Evolutionary conservation across 345 rosid species (phyloP).

Genomic region (Citrus mangshanensis): DNA sequence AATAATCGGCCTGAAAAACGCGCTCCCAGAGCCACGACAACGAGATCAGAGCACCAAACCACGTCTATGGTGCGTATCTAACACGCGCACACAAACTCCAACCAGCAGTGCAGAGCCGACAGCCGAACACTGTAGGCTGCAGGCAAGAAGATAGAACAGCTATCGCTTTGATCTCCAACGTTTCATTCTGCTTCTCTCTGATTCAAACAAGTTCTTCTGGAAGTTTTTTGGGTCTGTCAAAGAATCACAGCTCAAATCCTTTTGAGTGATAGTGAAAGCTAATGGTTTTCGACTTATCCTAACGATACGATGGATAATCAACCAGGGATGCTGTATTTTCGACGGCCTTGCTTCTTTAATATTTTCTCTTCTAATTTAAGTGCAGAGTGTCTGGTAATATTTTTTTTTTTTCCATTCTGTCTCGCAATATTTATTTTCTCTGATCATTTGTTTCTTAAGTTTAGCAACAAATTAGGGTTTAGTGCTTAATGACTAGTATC

Average conservation of each 20-base stretch:
- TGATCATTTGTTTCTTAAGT: background rate
- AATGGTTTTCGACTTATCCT: background rate
- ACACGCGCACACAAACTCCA: background rate
- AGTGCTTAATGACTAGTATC: background rate
- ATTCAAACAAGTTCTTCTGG: background rate
- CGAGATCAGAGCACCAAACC: background rate
- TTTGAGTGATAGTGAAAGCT: background rate
- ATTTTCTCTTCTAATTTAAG: constrained; percentile 37
- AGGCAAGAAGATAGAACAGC: background rate
- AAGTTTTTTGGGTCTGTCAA: background rate
- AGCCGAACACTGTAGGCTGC: background rate
- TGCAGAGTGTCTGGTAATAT: constrained; percentile 37
- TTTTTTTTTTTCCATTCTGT: background rate
- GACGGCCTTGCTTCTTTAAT: constrained; percentile 43
- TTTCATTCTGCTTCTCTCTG: background rate
- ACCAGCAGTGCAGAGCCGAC: background rate
- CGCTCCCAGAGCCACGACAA: background rate
- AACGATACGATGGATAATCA: background rate
- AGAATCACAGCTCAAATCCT: background rate
- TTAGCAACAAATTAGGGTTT: constrained; percentile 12
- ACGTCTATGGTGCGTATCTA: background rate
- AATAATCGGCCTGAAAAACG: background rate
- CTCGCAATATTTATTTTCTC: background rate
- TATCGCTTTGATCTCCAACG: background rate
- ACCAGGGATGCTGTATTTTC: constrained; percentile 21